Conservation (phyloP, 2,329 filamentous ascomycete genomes). For the Sporothrix brasiliensis region DNA sequence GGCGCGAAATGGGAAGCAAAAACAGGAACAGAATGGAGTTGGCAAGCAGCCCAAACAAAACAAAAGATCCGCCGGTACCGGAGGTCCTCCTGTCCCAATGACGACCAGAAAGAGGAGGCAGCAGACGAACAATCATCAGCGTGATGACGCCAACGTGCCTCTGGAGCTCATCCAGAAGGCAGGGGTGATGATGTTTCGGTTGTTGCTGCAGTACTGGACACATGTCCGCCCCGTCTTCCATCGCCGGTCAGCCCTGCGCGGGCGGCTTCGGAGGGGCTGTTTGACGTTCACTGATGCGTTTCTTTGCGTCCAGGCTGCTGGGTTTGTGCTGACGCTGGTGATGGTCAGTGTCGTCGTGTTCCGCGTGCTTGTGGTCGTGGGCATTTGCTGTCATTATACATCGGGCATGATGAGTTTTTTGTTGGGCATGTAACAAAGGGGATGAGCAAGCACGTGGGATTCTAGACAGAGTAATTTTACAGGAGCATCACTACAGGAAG, state of each 20-base stretch:
- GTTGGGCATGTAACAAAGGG: background rate
- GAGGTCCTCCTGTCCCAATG: slow-evolving; percentile 30
- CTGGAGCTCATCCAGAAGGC: slow-evolving; percentile 21
- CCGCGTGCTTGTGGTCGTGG: slow-evolving; percentile 32
- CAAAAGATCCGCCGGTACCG: slow-evolving; percentile 34
- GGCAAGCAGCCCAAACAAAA: background rate
- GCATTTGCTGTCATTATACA: slow-evolving; percentile 10
- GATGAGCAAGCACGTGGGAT: background rate
- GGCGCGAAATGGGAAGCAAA: background rate
- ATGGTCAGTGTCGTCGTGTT: slow-evolving; percentile 38
- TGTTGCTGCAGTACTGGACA: slow-evolving; percentile 42
- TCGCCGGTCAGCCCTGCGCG: slow-evolving; percentile 44
- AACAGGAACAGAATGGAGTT: background rate
- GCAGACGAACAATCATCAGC: background rate
- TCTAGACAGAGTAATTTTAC: background rate
- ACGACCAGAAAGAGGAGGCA: background rate
- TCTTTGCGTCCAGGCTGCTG: slow-evolving; percentile 39
- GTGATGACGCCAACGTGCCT: slow-evolving; percentile 12
- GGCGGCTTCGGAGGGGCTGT: slow-evolving; percentile 37
- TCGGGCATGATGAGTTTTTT: slow-evolving; percentile 12
- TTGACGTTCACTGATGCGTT: slow-evolving; percentile 40
- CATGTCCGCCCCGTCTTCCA: slow-evolving; percentile 48
- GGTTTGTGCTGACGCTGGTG: slow-evolving; percentile 38
- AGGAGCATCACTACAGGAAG: background rate
- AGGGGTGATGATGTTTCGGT: slow-evolving; percentile 35